Evolutionary conservation across 306 rosid species (phyloP).

Genomic region (Abrus pulchellus): DNA sequence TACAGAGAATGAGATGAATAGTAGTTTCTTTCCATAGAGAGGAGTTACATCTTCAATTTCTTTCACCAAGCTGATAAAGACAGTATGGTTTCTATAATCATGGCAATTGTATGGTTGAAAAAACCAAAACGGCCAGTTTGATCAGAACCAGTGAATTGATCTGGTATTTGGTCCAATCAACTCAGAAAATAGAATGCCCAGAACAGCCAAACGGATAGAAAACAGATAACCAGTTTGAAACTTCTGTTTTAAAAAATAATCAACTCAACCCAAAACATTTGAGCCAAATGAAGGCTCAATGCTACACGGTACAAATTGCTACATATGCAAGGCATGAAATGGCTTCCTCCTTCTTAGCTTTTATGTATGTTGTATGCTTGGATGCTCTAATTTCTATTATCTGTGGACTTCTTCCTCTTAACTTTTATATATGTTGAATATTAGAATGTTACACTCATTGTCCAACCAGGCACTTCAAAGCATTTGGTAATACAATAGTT

Average conservation of each 20-base stretch:
- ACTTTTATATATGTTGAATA: neutral
- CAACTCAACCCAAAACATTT: neutral
- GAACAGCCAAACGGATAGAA: neutral
- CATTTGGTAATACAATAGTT: neutral
- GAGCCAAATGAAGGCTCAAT: neutral
- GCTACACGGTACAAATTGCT: neutral
- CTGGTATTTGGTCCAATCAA: neutral
- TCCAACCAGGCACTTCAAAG: neutral
- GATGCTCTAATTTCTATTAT: neutral
- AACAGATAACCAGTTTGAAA: neutral
- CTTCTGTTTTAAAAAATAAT: neutral
- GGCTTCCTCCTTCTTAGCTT: neutral
- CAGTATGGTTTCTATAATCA: neutral
- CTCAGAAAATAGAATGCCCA: neutral
- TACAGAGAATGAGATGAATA: neutral
- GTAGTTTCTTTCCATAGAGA: neutral
- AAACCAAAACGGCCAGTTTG: neutral
- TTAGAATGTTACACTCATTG: neutral
- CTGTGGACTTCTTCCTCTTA: neutral
- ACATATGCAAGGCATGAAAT: neutral
- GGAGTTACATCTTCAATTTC: conserved; percentile 18
- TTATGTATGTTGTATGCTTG: neutral
- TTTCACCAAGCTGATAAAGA: conserved; percentile 9
- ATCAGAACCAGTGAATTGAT: neutral
- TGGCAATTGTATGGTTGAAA: conserved; percentile 10